Evolutionary conservation across 305 asterid genomes (phyloP).

Genomic region (Fraxinus greggii): DNA sequence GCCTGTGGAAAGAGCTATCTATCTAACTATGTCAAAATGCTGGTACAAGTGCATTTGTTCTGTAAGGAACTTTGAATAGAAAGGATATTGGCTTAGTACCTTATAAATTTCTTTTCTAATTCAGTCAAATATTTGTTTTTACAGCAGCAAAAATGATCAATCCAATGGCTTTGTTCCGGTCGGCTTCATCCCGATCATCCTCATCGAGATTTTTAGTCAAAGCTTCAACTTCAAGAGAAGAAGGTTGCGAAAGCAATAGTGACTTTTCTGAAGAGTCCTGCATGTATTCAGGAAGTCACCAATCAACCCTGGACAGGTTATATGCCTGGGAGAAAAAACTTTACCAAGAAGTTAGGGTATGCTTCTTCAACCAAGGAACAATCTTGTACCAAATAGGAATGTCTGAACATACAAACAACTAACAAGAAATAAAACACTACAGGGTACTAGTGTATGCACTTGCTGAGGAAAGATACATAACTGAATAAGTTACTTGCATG

Average conservation of each 20-base stretch:
- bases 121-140: conserved; percentile 10
- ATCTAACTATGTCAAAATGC: background rate
- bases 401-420: background rate
- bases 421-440: background rate
- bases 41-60: background rate
- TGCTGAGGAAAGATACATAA: background rate
- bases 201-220: conserved; percentile 17
- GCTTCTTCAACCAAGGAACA: conserved; percentile 25
- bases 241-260: conserved; percentile 59
- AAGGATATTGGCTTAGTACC: background rate
- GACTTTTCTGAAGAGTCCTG: conserved; percentile 63
- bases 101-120: conserved; percentile 16
- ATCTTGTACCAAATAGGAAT: background rate
- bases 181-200: conserved; percentile 13
- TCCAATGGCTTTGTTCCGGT: conserved; percentile 40
- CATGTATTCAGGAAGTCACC: conserved; percentile 70
- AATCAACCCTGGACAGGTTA: conserved; percentile 81
- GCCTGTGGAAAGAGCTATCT: background rate
- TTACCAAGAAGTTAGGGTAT: conserved; percentile 90
- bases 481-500: background rate
- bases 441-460: background rate
- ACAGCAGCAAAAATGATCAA: conserved; percentile 85
- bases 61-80: background rate
- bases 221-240: conserved; percentile 9
- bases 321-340: conserved; percentile 96